phyloP scores from a whole-genome alignment of 169 alveolate genomes.

The Plasmodium chabaudi region DNA sequence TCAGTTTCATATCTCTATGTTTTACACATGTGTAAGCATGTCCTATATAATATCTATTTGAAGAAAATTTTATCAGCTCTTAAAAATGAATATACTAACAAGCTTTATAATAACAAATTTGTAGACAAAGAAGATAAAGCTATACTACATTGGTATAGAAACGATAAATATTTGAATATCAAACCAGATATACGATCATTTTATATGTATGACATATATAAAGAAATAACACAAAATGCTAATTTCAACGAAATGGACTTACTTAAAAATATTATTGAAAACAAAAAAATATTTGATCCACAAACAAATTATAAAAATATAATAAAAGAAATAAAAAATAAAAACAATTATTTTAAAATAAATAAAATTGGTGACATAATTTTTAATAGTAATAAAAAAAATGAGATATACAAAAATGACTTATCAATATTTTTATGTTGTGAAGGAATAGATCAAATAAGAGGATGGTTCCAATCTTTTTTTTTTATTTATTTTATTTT shows the following conservation, averaged over 20 bases:
- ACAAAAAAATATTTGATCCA: constrained; percentile 62
- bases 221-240: background rate
- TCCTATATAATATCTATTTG: constrained; percentile 31
- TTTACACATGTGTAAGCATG: constrained; percentile 43
- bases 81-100: background rate
- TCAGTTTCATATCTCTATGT: constrained; percentile 81
- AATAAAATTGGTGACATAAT: constrained; percentile 9
- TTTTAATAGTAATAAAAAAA: background rate
- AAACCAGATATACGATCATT: background rate
- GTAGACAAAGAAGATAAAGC: background rate
- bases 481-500: constrained; percentile 77
- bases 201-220: constrained; percentile 37
- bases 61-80: background rate
- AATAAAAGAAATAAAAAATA: constrained; percentile 22
- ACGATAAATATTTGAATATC: background rate
- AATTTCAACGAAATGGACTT: background rate
- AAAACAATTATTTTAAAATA: background rate
- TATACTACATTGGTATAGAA: background rate
- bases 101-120: background rate
- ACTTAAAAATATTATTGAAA: constrained; percentile 34
- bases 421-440: constrained; percentile 45
- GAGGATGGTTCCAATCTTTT: constrained; percentile 92
- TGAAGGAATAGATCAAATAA: constrained; percentile 90
- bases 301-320: constrained; percentile 28
- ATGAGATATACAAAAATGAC: constrained; percentile 1